Evolutionary conservation across 306 rosid species (phyloP).

Genomic region (Dalbergia cochinchinensis): DNA sequence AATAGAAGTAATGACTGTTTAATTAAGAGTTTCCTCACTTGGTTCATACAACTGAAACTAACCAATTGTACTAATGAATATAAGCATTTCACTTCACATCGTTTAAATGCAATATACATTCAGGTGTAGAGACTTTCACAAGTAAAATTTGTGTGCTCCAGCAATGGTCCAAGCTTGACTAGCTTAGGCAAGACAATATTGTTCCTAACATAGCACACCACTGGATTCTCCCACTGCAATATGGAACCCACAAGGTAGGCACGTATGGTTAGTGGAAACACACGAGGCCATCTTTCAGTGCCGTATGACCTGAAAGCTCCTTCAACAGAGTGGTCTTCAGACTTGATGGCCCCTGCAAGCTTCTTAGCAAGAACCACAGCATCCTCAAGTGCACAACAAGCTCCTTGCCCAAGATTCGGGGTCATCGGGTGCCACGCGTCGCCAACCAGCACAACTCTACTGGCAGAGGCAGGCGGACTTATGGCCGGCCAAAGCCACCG

Average conservation of each 20-base stretch:
- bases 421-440: conserved; percentile 99
- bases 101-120: neutral
- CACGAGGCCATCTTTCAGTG: conserved; percentile 77
- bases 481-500: conserved; percentile 88
- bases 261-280: conserved; percentile 78
- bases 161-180: conserved; percentile 69
- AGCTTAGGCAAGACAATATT: conserved; percentile 74
- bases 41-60: neutral
- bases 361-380: conserved; percentile 70
- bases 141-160: conserved; percentile 85
- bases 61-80: neutral
- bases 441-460: conserved; percentile 82
- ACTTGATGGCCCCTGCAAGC: conserved; percentile 69
- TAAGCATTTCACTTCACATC: conserved; percentile 1
- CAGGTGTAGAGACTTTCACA: conserved; percentile 53
- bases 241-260: conserved; percentile 80
- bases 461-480: conserved; percentile 71
- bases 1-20: neutral
- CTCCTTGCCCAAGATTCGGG: conserved; percentile 96
- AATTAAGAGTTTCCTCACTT: neutral
- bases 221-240: conserved; percentile 84
- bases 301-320: conserved; percentile 72
- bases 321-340: conserved; percentile 57
- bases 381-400: conserved; percentile 94
- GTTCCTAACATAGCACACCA: conserved; percentile 74